These are phyloP conservation scores for Malassezia slooffiae DNA, from an alignment of 1,284 basidiomycete species.

Conservation along the genomic window DNA sequence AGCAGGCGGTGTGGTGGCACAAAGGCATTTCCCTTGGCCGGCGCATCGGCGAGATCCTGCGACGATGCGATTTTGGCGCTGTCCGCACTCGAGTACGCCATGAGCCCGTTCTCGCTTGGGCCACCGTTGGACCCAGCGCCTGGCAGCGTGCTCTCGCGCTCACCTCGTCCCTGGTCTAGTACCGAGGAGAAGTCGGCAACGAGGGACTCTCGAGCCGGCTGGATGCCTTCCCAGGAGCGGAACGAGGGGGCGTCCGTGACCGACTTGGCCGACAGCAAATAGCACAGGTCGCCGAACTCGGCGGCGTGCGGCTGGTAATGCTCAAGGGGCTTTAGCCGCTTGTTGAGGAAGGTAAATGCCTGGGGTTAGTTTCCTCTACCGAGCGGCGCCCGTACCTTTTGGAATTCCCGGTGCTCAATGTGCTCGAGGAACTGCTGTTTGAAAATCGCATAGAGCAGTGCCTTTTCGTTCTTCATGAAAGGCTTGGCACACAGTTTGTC, in stretches of 20 bases:
- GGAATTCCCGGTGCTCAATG: constrained; percentile 50
- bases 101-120: not conserved
- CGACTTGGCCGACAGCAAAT: constrained; percentile 47
- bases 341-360: constrained; percentile 51
- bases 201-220: constrained; percentile 48
- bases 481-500: constrained; percentile 48
- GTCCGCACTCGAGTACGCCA: not conserved
- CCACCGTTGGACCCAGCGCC: too few species aligned
- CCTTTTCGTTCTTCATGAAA: constrained; percentile 49
- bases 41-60: not conserved
- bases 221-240: constrained; percentile 50
- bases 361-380: constrained; percentile 1
- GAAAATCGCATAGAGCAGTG: constrained; percentile 48
- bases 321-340: constrained; percentile 51
- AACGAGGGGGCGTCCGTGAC: constrained; percentile 51
- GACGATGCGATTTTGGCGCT: not conserved
- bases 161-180: constrained; percentile 36
- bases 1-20: constrained; percentile 49
- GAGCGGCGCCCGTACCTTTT: constrained; percentile 18
- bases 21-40: constrained; percentile 29
- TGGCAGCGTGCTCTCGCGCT: constrained; percentile 18
- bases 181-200: constrained; percentile 39
- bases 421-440: constrained; percentile 49
- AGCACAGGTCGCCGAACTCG: constrained; percentile 51
- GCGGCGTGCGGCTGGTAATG: constrained; percentile 51